Percentiles rank a stretch among this genome's conserved stretches.
Evolutionary conservation across 2,329 filamentous ascomycete species (phyloP).

Genomic region (Colletotrichum agaves): DNA sequence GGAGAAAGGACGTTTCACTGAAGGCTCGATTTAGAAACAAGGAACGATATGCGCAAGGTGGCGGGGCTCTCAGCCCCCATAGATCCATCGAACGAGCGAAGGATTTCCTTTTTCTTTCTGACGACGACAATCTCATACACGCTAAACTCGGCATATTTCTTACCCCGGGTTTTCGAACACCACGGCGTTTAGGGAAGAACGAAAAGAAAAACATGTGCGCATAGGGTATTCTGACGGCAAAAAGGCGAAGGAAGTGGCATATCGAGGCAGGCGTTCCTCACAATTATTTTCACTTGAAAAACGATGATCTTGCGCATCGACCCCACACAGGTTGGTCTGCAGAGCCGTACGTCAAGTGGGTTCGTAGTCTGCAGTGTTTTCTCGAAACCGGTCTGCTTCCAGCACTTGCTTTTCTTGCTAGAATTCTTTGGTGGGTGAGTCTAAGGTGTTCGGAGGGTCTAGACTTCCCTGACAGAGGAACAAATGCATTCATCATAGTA

Average conservation of each 20-base stretch:
- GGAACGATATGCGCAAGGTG: neutral
- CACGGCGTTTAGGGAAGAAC: slow-evolving; percentile 28
- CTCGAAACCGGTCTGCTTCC: neutral
- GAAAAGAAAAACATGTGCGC: slow-evolving; percentile 13
- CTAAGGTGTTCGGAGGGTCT: neutral
- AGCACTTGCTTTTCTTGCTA: slow-evolving; percentile 24
- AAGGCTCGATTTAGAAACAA: slow-evolving; percentile 6
- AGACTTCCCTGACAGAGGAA: neutral
- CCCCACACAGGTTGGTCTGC: neutral
- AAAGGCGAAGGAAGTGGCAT: slow-evolving; percentile 22
- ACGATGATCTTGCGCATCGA: neutral
- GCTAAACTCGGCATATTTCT: slow-evolving; percentile 12
- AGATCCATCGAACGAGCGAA: neutral
- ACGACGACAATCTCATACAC: slow-evolving; percentile 19
- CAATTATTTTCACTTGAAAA: slow-evolving; percentile 16
- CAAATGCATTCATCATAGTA: too few relatives aligned
- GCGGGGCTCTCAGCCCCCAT: neutral
- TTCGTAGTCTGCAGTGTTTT: neutral
- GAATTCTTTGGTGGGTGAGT: neutral
- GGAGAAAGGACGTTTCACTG: slow-evolving; percentile 8
- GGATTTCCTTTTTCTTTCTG: slow-evolving; percentile 30
- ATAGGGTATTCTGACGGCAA: slow-evolving; percentile 10
- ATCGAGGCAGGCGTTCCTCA: slow-evolving; percentile 7
- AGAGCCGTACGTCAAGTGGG: neutral
- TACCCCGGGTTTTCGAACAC: neutral